Conservation (phyloP, 1,284 basidiomycete genomes). For the Hypsizygus ulmarius region DNA sequence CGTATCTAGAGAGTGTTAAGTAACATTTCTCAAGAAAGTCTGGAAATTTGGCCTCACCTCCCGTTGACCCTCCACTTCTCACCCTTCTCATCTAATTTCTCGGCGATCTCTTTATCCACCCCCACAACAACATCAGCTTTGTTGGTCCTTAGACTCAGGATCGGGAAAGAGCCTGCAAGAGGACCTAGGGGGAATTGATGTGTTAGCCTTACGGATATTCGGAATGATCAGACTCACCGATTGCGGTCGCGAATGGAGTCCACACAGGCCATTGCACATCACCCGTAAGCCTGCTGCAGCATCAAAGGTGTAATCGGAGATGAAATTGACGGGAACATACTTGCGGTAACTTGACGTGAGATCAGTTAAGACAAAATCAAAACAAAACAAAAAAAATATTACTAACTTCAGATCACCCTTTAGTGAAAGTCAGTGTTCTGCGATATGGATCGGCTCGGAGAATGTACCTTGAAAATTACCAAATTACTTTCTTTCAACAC, state of each 20-base stretch:
- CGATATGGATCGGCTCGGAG: background rate
- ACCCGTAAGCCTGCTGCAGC: constrained; percentile 69
- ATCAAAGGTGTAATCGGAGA: constrained; percentile 23
- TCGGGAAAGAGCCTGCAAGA: constrained; percentile 73
- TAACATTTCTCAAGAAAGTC: background rate
- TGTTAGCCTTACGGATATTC: background rate
- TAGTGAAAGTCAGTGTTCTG: background rate
- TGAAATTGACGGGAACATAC: constrained; percentile 43
- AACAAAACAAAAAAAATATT: constrained; percentile 43
- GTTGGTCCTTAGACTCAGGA: constrained; percentile 88
- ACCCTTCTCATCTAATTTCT: constrained; percentile 63
- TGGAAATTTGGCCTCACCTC: constrained; percentile 49
- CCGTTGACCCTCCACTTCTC: constrained; percentile 82
- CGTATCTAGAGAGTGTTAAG: constrained; percentile 36
- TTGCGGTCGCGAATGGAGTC: constrained; percentile 74
- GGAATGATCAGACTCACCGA: constrained; percentile 51
- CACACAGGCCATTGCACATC: constrained; percentile 88
- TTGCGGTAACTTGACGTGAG: constrained; percentile 66
- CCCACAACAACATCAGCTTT: constrained; percentile 96
- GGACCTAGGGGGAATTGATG: constrained; percentile 50
- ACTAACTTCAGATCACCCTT: constrained; percentile 87
- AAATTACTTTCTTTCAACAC: constrained; percentile 67
- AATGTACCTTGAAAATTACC: constrained; percentile 87
- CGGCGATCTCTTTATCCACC: constrained; percentile 61
- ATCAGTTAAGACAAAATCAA: background rate